Evolutionary conservation across 352 stramenopile genomes (phyloP).

Genomic region (Globisporangium apiculatum): DNA sequence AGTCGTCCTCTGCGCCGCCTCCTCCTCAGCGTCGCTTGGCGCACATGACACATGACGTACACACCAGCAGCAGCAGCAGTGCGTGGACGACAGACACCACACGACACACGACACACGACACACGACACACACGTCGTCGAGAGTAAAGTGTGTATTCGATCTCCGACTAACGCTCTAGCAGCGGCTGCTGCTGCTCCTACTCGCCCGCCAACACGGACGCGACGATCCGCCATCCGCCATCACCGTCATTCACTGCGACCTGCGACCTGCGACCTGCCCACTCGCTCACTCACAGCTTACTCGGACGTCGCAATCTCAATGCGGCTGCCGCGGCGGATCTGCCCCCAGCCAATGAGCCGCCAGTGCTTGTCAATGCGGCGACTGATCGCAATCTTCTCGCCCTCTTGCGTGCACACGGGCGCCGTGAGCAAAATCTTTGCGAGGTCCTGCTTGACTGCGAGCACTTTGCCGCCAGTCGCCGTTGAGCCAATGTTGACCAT

Average conservation of each 20-base stretch:
- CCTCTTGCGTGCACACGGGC: constrained; percentile 99
- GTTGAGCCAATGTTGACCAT: constrained; percentile 99
- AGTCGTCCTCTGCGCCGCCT: too few species aligned
- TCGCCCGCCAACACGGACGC: background rate
- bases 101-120: background rate
- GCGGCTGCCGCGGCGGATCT: constrained; percentile 97
- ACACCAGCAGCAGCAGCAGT: too few species aligned
- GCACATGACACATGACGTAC: too few species aligned
- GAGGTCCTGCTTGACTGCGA: constrained; percentile 96
- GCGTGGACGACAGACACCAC: too few species aligned
- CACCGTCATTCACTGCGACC: background rate
- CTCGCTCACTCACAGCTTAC: constrained; percentile 31
- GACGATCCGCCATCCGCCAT: background rate
- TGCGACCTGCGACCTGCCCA: too few species aligned
- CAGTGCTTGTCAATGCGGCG: constrained; percentile 99
- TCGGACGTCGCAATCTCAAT: constrained; percentile 88
- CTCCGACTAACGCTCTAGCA: background rate
- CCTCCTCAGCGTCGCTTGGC: too few species aligned
- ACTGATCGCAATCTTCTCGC: constrained; percentile 99
- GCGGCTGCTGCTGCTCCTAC: background rate
- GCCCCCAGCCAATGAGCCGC: constrained; percentile 99
- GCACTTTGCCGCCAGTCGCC: constrained; percentile 94
- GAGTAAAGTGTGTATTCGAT: constrained; percentile 2
- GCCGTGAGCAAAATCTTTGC: constrained; percentile 99
- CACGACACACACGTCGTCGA: background rate